phyloP scores from a whole-genome alignment of 2,329 filamentous ascomycete genomes.

The Pseudogymnoascus sp. region DNA sequence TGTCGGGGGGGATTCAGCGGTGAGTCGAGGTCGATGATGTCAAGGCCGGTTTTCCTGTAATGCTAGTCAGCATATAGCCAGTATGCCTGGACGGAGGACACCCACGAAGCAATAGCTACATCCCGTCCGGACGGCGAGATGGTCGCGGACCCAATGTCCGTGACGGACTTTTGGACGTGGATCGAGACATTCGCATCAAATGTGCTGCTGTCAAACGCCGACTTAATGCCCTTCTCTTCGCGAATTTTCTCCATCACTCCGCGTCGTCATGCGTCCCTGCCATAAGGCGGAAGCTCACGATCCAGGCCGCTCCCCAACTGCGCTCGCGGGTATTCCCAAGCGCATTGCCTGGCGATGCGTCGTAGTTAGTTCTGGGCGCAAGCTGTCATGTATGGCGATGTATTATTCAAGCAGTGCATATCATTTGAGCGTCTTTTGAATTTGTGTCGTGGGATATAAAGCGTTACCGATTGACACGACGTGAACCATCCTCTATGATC shows the following conservation, averaged over 20 bases:
- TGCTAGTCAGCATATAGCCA: background rate
- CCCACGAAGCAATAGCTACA: conserved; percentile 74
- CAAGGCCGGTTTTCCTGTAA: conserved; percentile 63
- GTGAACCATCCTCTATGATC: background rate
- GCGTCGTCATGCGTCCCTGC: background rate
- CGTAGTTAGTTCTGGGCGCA: background rate
- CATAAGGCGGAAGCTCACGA: conserved; percentile 1
- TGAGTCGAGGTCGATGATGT: conserved; percentile 87
- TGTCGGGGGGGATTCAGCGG: conserved; percentile 81
- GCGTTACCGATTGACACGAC: background rate
- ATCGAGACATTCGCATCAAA: conserved; percentile 82
- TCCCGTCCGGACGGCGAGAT: conserved; percentile 89
- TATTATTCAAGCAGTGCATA: background rate
- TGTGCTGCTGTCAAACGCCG: conserved; percentile 76
- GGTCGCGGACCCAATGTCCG: conserved; percentile 71
- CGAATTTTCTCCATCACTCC: conserved; percentile 33
- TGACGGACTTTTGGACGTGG: conserved; percentile 53
- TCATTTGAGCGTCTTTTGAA: background rate
- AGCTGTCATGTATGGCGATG: background rate
- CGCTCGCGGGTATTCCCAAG: background rate
- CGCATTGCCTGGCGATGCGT: conserved; percentile 3
- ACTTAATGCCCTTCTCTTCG: conserved; percentile 54
- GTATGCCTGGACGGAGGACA: conserved; percentile 9
- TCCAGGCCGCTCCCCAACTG: background rate
- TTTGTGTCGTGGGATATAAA: background rate